Percentiles rank a stretch among this genome's conserved stretches.
phyloP scores from a whole-genome alignment of 345 rosid genomes.

The Sisymbrium altissimum region DNA sequence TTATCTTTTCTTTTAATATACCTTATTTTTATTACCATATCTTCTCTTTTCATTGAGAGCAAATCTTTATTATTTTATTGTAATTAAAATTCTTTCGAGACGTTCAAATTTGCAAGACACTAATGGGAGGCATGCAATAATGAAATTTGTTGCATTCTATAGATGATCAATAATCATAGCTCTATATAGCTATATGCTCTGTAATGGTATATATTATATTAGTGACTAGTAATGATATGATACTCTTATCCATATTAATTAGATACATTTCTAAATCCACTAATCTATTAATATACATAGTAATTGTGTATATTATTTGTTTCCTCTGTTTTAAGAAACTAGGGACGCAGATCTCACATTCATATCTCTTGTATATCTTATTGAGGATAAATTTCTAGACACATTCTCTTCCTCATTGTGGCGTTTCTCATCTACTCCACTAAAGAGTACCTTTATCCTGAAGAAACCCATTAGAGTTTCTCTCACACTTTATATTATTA shows the following conservation, averaged over 20 bases:
- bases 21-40: conserved; percentile 5
- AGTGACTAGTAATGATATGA: background rate
- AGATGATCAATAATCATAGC: background rate
- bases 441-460: no score
- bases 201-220: background rate
- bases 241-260: background rate
- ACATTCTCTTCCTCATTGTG: background rate
- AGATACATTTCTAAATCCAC: no score
- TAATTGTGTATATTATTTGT: no score
- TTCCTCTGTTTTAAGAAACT: background rate
- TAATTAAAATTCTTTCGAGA: background rate
- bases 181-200: background rate
- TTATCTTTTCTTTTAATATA: background rate
- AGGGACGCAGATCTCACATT: background rate
- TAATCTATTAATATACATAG: no score
- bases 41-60: conserved; percentile 12
- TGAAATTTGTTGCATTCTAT: background rate
- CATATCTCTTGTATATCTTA: background rate
- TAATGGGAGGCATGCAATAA: background rate
- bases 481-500: no score
- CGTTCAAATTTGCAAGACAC: background rate
- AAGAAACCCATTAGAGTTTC: no score
- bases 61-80: conserved; percentile 14
- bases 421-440: background rate
- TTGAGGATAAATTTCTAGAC: background rate